Base-by-base conservation (phyloP, 805 yeast species). In the Teunomyces pallodes region DNA sequence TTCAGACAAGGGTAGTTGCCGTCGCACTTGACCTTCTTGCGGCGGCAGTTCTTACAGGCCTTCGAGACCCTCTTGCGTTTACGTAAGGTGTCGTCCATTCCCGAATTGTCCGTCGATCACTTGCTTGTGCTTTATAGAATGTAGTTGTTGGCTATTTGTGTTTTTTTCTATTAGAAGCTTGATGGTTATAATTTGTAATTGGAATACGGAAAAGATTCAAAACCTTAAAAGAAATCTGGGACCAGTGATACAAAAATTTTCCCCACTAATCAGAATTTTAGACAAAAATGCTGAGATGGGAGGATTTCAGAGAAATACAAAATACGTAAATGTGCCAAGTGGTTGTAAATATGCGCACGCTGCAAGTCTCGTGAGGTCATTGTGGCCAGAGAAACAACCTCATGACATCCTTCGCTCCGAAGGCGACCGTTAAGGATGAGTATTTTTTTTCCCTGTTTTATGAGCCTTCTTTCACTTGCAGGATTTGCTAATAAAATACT, bases 41-140 rank as follows among this genome's bases (percentile, higher is more conserved):
- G 67, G 16, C 76, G 68, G 45, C 82, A 77, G 32, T 62, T 67
- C 50, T 77, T 79, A 57, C 82, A 77, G 7, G 81, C 81, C 32
- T 44, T 44, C 27, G 46, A 38, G 30, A 44, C 46, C 39, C 42
- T 28, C 35, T 28, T 35, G n/a, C 46, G 41, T 27, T 44, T 38
- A 26, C 20, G 39, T 12, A 36, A 8, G 13, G 41, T n/a, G 27
- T 38, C 41, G 24, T 38, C 41, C 41, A 38, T 38, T 24, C 7
- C 17, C 17, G n/a, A 3, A 9, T n/a, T 6, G 16, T 31, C 24
- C 24, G 24, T 20, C 24, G 6, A 20, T 20, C 24, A 20, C 24
- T 20, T 20, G 24, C 24, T 20, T 20, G 24, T 4, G 24, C 6
- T 4, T 20, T 20, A 4, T 20, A 20, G 24, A 20, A 20, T 4